Evolutionary conservation across 176 grass and related monocot genomes (phyloP).

Genomic region (Tillandsia fasciculata): DNA sequence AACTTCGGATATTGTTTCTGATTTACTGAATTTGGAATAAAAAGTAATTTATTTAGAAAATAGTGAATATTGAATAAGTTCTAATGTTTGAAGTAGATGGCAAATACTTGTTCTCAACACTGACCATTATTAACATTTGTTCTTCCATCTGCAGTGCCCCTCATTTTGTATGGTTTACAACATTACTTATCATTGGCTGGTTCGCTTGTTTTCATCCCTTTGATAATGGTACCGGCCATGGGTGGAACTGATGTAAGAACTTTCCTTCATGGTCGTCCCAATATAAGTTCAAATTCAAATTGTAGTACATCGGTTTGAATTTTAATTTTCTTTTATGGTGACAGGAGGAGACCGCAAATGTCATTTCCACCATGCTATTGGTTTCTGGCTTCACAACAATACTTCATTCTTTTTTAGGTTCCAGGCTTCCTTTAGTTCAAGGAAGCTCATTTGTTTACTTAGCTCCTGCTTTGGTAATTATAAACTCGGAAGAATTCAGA

Average conservation of each 20-base stretch:
- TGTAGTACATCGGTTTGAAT: background rate
- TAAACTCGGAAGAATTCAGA: conserved; percentile 90
- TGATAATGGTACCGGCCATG: conserved; percentile 92
- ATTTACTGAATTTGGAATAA: too few species aligned
- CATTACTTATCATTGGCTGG: conserved; percentile 95
- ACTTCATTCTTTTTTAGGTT: conserved; percentile 82
- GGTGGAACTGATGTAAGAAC: conserved; percentile 86
- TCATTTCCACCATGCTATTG: conserved; percentile 89
- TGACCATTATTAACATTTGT: conserved; percentile 20
- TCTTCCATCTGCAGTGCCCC: conserved; percentile 44
- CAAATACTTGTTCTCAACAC: background rate
- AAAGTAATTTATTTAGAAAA: background rate
- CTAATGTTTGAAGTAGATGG: background rate
- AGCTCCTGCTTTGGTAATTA: conserved; percentile 89
- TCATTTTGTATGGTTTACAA: conserved; percentile 88
- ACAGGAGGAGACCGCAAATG: conserved; percentile 89
- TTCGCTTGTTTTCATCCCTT: conserved; percentile 95
- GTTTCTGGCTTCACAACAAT: conserved; percentile 88
- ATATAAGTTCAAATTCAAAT: conserved; percentile 3
- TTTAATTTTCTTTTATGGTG: conserved; percentile 27
- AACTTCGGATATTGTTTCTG: too few species aligned
- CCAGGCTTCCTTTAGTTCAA: conserved; percentile 89
- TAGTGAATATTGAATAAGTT: background rate
- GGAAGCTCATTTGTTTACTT: conserved; percentile 98
- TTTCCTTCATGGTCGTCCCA: background rate